Evolutionary conservation across 257 asterid species (phyloP).

Genomic region (Nemophila menziesii): DNA sequence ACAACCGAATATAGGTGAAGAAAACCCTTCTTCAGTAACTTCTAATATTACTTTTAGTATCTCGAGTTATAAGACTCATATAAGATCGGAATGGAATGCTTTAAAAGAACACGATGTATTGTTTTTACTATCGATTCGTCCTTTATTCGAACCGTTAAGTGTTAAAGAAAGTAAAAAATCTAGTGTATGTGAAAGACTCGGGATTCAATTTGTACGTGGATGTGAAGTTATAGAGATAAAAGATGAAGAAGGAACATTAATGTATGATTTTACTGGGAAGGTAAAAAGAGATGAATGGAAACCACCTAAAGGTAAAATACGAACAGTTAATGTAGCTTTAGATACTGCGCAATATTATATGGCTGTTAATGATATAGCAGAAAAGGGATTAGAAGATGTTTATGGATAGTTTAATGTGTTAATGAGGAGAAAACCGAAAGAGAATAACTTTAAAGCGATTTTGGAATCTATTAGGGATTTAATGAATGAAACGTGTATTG

Average conservation of each 20-base stretch:
- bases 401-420: constrained; percentile 77
- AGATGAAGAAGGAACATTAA: constrained; percentile 93
- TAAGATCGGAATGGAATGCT: constrained; percentile 96
- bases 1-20: constrained; percentile 97
- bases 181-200: constrained; percentile 86
- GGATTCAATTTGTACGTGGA: constrained; percentile 94
- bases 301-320: constrained; percentile 96
- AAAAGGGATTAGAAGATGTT: constrained; percentile 82
- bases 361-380: constrained; percentile 94
- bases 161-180: constrained; percentile 77
- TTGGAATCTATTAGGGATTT: constrained; percentile 95
- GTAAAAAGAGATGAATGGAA: constrained; percentile 98
- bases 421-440: constrained; percentile 98
- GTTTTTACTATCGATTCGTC: constrained; percentile 72
- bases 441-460: constrained; percentile 96
- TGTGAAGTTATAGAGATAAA: constrained; percentile 93
- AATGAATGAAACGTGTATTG: constrained; percentile 97
- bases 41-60: constrained; percentile 84
- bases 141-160: constrained; percentile 87
- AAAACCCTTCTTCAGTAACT: constrained; percentile 82
- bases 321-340: constrained; percentile 83
- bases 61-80: constrained; percentile 89
- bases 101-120: constrained; percentile 97
- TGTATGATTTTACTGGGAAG: constrained; percentile 96
- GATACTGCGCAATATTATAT: constrained; percentile 98